A percentile compares a stretch with the other conserved stretches of the same genome.
These are phyloP conservation scores for Zarea fungicola DNA, from an alignment of 2,329 filamentous ascomycete species.

Conservation along the genomic window DNA sequence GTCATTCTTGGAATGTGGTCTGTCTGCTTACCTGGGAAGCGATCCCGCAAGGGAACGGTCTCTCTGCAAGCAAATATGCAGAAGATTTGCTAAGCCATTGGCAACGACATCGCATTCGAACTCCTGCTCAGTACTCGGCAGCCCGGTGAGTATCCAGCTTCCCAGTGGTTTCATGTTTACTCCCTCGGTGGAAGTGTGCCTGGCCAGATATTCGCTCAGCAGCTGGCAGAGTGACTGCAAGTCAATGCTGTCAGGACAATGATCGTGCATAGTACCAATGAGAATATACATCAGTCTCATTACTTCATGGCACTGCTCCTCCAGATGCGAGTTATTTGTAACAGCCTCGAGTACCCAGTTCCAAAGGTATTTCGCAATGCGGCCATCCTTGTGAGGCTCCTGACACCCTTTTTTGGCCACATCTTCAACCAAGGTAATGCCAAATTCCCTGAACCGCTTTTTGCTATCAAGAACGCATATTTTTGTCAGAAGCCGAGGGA, in stretches of 20 bases:
- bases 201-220: constrained; percentile 19
- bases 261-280: constrained; percentile 29
- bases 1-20: too few species aligned
- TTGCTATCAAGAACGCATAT: constrained; percentile 26
- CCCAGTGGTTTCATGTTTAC: too few species aligned
- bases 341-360: constrained; percentile 29
- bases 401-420: constrained; percentile 15
- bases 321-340: constrained; percentile 24
- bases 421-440: constrained; percentile 30
- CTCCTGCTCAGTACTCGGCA: too few species aligned
- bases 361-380: constrained; percentile 26
- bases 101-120: constrained; percentile 26
- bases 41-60: constrained; percentile 20
- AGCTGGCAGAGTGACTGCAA: constrained; percentile 25
- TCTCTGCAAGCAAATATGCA: constrained; percentile 27
- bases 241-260: constrained; percentile 25
- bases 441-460: constrained; percentile 24
- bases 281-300: constrained; percentile 38
- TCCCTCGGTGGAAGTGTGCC: constrained; percentile 37
- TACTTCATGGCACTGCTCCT: constrained; percentile 39
- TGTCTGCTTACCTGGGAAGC: constrained; percentile 26
- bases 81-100: constrained; percentile 24
- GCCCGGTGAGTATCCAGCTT: constrained; percentile 25
- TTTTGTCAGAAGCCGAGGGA: constrained; percentile 20
- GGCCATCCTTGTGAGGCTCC: not conserved